Evolutionary conservation across 2,329 filamentous ascomycete species (phyloP).

Genomic region (Zasmidium cellare): DNA sequence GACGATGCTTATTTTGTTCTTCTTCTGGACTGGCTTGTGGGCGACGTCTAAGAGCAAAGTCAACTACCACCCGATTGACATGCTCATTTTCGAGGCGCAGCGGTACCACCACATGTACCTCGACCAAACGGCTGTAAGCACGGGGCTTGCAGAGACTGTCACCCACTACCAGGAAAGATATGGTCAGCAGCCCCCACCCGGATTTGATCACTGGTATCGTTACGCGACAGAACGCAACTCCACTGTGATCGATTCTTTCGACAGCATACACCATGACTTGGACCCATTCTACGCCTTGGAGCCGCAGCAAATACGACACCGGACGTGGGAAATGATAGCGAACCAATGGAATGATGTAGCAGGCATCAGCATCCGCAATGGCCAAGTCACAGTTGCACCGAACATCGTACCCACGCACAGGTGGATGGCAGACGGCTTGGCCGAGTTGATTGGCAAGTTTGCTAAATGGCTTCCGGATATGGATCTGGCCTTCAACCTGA

Average conservation of each 20-base stretch:
- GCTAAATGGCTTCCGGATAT: slow-evolving; percentile 59
- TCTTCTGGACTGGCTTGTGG: slow-evolving; percentile 43
- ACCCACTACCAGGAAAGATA: slow-evolving; percentile 55
- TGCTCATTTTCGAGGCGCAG: slow-evolving; percentile 53
- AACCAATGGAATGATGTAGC: slow-evolving; percentile 57
- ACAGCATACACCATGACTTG: slow-evolving; percentile 59
- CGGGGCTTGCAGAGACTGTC: slow-evolving; percentile 51
- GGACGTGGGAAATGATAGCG: slow-evolving; percentile 55
- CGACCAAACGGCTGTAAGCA: slow-evolving; percentile 49
- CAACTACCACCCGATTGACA: slow-evolving; percentile 56
- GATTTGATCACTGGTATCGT: slow-evolving; percentile 61
- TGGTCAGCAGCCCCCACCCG: slow-evolving; percentile 56
- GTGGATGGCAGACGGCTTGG: slow-evolving; percentile 59
- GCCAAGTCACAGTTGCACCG: slow-evolving; percentile 50
- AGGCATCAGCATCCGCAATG: slow-evolving; percentile 57
- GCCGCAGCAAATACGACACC: slow-evolving; percentile 52
- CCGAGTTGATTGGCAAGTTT: slow-evolving; percentile 56
- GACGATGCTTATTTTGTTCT: slow-evolving; percentile 42
- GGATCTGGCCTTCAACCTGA: slow-evolving; percentile 64
- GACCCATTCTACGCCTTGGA: slow-evolving; percentile 56
- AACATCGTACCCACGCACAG: slow-evolving; percentile 56
- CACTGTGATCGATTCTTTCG: slow-evolving; percentile 60
- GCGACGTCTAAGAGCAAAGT: slow-evolving; percentile 42
- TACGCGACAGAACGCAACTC: slow-evolving; percentile 55
- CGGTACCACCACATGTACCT: slow-evolving; percentile 51